Evolutionary conservation across 139 green algal species (phyloP).

Genomic region (Chlorella sp.): DNA sequence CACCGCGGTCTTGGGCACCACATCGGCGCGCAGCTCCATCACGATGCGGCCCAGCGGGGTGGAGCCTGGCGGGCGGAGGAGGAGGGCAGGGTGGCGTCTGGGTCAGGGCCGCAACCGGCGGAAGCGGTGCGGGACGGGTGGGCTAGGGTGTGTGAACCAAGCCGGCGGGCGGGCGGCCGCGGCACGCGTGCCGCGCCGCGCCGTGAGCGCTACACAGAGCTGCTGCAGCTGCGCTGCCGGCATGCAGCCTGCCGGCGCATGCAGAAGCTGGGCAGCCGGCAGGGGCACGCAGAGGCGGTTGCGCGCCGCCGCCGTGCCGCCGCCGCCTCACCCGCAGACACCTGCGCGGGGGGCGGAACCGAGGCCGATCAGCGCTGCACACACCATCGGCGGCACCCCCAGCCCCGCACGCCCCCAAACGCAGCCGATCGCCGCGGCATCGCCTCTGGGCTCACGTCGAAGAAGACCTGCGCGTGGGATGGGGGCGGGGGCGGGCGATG

Average conservation of each 20-base stretch:
- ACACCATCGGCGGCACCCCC: background rate
- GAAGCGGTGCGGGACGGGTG: background rate
- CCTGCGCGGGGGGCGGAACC: background rate
- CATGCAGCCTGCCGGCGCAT: background rate
- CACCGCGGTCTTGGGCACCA: conserved; percentile 87
- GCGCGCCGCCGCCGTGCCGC: background rate
- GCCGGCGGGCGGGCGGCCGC: no score
- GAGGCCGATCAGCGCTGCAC: background rate
- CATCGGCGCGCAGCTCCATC: conserved; percentile 84
- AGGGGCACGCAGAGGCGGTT: no score
- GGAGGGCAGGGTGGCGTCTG: no score
- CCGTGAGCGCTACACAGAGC: no score
- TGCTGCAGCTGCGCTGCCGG: background rate
- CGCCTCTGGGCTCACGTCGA: background rate
- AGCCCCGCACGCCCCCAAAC: no score
- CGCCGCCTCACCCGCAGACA: conserved; percentile 10
- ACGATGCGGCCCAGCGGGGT: conserved; percentile 71
- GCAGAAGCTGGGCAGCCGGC: background rate
- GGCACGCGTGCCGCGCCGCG: no score
- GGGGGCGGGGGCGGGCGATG: background rate
- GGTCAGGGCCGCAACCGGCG: conserved; percentile 64
- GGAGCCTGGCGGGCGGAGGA: conserved; percentile 42
- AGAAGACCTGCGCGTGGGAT: conserved; percentile 15
- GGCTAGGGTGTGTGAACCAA: no score
- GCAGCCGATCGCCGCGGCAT: background rate